These are phyloP conservation scores for Pythium biforme DNA, from an alignment of 352 stramenopile species.

Conservation along the genomic window DNA sequence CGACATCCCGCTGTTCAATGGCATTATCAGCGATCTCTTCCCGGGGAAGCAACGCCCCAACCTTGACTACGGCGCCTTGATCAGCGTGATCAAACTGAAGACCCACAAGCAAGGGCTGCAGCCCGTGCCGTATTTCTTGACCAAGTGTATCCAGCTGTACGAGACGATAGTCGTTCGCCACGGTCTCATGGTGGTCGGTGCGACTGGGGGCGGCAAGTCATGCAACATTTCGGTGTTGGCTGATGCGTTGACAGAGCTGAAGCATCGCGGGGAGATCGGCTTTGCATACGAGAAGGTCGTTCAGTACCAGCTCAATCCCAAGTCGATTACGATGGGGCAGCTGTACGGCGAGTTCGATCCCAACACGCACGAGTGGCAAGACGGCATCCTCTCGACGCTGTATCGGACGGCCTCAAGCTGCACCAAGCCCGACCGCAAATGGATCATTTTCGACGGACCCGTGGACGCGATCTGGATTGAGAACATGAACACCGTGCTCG, in stretches of 20 bases:
- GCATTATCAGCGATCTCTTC: conserved; percentile 95
- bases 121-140: conserved; percentile 89
- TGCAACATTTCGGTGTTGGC: conserved; percentile 90
- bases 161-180: conserved; percentile 94
- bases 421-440: conserved; percentile 91
- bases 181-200: conserved; percentile 95
- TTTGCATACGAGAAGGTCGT: conserved; percentile 90
- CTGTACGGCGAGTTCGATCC: conserved; percentile 95
- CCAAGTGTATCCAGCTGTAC: conserved; percentile 95
- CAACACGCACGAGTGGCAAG: conserved; percentile 95
- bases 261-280: conserved; percentile 64
- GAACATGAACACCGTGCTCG: conserved; percentile 96
- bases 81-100: conserved; percentile 88
- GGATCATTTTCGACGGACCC: conserved; percentile 94
- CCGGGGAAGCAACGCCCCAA: conserved; percentile 87
- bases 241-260: conserved; percentile 87
- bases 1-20: conserved; percentile 95
- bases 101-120: conserved; percentile 86
- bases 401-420: conserved; percentile 88
- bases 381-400: conserved; percentile 94
- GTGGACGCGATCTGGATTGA: conserved; percentile 97
- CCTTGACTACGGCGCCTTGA: conserved; percentile 85
- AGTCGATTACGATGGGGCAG: conserved; percentile 94
- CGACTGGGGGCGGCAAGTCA: conserved; percentile 90
- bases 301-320: conserved; percentile 93